Evolutionary conservation across 2,329 filamentous ascomycete genomes (phyloP), one percentile per base, ranked within the genome.

Genomic region (Cadophora gregata): DNA sequence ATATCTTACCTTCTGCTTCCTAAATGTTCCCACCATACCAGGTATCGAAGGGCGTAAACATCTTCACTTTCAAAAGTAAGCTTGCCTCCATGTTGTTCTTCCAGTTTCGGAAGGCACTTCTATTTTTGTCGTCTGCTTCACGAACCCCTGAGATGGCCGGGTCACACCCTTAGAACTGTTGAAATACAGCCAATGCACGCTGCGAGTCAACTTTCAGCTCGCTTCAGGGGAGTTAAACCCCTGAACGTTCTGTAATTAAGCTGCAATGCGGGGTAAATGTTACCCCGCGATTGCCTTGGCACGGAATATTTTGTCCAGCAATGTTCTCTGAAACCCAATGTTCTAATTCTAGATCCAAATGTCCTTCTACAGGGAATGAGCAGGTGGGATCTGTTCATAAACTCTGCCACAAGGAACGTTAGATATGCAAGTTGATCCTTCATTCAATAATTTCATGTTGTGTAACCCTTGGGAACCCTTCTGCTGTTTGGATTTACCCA

Each of bases 251-350:
- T 53, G 24, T 14, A 51, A 12, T n/a, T 10, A 6, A 8, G n/a
- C 48, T 51, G 48, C 21, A 38, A 1, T 24, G 47, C 21, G 48
- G 48, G 24, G 48, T 27, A 29, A 27, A 51, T 27, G 27, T 31
- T 53, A 31, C 50, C 50, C 50, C 50, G 50, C 50, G 25, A 29
- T 53, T n/a, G 25, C 16, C 50, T 53, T 31, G 5, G 50, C 25
- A n/a, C n/a, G 50, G 4, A n/a, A 14, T 8, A 31, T 31, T 9
- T 31, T 19, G 9, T 31, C 16, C 7, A 31, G 14, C 27, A n/a
- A n/a, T n/a, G n/a, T n/a, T n/a, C n/a, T n/a, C n/a, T n/a, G n/a
- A n/a, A n/a, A n/a, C n/a, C 27, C 14, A 51, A 19, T 27, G 7
- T 31, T 53, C 16, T n/a, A 53, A 31, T 50, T 25, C 12, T 9